Base-by-base conservation (phyloP, 2,329 filamentous ascomycete species). In the Arthrobotrys musiformis region DNA sequence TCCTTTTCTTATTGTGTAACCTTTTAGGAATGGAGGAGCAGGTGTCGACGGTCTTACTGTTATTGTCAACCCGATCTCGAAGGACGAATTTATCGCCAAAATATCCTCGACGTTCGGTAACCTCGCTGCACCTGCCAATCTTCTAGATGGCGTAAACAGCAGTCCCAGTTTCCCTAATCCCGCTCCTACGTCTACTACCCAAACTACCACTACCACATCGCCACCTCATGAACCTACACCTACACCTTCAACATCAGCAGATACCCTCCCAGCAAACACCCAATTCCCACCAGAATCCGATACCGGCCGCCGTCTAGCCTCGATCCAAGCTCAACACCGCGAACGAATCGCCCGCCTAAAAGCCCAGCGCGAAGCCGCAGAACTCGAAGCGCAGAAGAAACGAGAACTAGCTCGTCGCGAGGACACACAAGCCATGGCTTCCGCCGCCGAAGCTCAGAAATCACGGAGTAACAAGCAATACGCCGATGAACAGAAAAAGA, bases 101-200 rank as follows among this genome's bases (percentile, higher is more conserved):
- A 62, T 78, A 19, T 40, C 64, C 15, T 44, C 66, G 1, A 72
- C 66, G 2, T 37, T 78, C 22, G 63, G 28, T 24, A 56, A 11
- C 13, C 8, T 58, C 17, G 19, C 33, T n/a, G 44, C 58, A 11
- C 44, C 73, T n/a, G 48, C 73, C 1, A 76, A 5, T 40, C 72
- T 76, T 26, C 56, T 76, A 24, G 72, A 76, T 19, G 72, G 72
- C 13, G 72, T 76, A 11, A 76, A 76, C 50, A 76, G 72, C 42
- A 64, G 64, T 40, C 72, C 72, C 35, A 64, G 26, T 13, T 76
- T 76, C 50, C 72, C 72, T 19, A 15, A 50, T n/a, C 8, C 35
- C 8, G 17, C 52, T 1, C 22, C 40, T 37, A 19, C 46, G 26
- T 8, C 35, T 24, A 19, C 28, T 24, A 33, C 68, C 11, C 4